Evolutionary conservation across 257 asterid genomes (phyloP).

Genomic region (Gynochthodes officinalis): DNA sequence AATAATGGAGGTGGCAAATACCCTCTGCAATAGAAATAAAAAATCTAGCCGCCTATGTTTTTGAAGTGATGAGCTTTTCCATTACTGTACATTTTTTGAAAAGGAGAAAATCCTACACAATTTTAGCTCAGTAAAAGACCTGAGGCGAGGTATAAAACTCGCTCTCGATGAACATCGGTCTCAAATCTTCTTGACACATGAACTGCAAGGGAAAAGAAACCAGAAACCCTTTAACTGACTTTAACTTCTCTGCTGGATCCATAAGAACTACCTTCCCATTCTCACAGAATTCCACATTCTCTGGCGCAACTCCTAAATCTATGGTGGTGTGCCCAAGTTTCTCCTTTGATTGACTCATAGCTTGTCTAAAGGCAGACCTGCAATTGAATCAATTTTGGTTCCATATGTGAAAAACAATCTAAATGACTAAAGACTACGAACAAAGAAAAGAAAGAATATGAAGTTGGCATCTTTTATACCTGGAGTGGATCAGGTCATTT

Average conservation of each 20-base stretch:
- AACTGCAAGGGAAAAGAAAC: constrained; percentile 91
- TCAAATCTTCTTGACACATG: constrained; percentile 81
- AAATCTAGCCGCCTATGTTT: background rate
- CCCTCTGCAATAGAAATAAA: background rate
- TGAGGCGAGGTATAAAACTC: constrained; percentile 86
- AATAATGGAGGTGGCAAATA: background rate
- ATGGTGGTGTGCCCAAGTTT: constrained; percentile 74
- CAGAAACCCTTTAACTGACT: constrained; percentile 63
- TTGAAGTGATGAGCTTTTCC: background rate
- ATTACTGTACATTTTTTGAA: background rate
- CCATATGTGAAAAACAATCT: background rate
- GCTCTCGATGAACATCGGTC: constrained; percentile 84
- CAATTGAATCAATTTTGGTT: constrained; percentile 9
- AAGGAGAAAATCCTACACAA: no score
- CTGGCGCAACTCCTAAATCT: constrained; percentile 89
- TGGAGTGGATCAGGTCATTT: constrained; percentile 73
- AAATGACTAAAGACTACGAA: background rate
- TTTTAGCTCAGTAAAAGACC: constrained; percentile 64
- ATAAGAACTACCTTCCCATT: constrained; percentile 34
- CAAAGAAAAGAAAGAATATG: background rate
- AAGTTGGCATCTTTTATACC: constrained; percentile 34
- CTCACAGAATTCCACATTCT: constrained; percentile 39
- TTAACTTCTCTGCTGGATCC: constrained; percentile 46
- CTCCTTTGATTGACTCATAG: constrained; percentile 68
- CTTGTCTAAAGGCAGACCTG: constrained; percentile 81